A percentile compares a stretch with the other conserved stretches of the same genome.
phyloP scores from a whole-genome alignment of 371 early-diverging fungal genomes.

The Syncephalastrum sp. region DNA sequence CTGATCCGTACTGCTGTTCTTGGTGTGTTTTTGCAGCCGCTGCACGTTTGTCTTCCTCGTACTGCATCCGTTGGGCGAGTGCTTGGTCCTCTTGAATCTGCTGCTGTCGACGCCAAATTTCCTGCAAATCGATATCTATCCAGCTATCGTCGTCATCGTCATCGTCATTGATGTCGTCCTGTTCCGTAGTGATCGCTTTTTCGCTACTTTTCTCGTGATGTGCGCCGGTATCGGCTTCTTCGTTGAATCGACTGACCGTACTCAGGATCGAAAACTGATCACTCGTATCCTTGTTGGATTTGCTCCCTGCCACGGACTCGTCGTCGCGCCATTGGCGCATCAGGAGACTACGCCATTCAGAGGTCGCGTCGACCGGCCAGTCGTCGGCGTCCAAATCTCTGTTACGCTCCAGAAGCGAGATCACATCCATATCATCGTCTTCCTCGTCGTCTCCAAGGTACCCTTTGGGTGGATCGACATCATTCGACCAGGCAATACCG shows the following conservation, averaged over 20 bases:
- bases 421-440: slow-evolving; percentile 7
- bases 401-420: slow-evolving; percentile 3
- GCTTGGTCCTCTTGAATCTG: slow-evolving; percentile 6
- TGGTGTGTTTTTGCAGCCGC: too few relatives aligned
- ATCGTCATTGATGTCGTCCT: neutral
- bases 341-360: slow-evolving; percentile 29
- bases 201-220: neutral
- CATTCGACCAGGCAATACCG: slow-evolving; percentile 8
- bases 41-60: neutral
- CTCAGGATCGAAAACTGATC: too few relatives aligned
- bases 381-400: neutral
- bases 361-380: slow-evolving; percentile 4
- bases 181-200: neutral
- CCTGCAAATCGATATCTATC: neutral
- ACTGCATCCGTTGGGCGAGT: neutral
- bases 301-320: too few relatives aligned
- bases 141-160: neutral
- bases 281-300: too few relatives aligned
- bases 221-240: too few relatives aligned
- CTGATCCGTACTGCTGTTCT: too few relatives aligned
- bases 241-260: too few relatives aligned
- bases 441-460: neutral
- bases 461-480: neutral
- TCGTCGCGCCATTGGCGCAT: slow-evolving; percentile 28
- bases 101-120: neutral